These are phyloP conservation scores for Blastomyces parvus DNA, from an alignment of 2,329 filamentous ascomycete species.

Conservation along the genomic window DNA sequence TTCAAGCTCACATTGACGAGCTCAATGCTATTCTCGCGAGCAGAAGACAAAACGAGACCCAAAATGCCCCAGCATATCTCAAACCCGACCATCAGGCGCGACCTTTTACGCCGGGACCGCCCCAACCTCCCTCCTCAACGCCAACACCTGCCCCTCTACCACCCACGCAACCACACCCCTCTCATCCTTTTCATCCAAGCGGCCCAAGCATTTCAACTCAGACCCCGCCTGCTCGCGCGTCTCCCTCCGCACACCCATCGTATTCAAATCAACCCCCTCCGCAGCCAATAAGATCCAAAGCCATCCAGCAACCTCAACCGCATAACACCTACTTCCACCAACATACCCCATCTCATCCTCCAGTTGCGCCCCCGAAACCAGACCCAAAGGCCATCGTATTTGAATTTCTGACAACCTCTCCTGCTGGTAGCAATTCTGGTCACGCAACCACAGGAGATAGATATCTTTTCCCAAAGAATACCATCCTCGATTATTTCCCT, in stretches of 20 bases:
- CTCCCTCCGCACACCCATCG: conserved; percentile 22
- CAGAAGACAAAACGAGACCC: conserved; percentile 34
- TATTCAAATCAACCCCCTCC: conserved; percentile 25
- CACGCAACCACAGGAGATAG: conserved; percentile 39
- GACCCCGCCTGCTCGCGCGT: conserved; percentile 13
- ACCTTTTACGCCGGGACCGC: conserved; percentile 2
- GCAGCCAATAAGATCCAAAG: conserved; percentile 30
- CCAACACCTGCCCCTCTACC: conserved; percentile 11
- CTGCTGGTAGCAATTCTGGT: conserved; percentile 30
- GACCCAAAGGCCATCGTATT: conserved; percentile 41
- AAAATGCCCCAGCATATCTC: conserved; percentile 14
- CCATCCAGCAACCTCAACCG: conserved; percentile 27
- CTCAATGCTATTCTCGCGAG: conserved; percentile 41
- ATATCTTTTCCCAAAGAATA: conserved; percentile 41
- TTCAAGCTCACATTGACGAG: conserved; percentile 44
- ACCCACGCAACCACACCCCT: conserved; percentile 13
- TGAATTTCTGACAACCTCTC: conserved; percentile 37
- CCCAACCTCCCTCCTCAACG: conserved; percentile 3
- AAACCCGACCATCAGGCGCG: conserved; percentile 14
- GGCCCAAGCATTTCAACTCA: neutral
- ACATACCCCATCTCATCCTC: conserved; percentile 21
- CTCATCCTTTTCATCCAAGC: conserved; percentile 11
- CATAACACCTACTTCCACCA: conserved; percentile 23
- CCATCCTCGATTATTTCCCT: conserved; percentile 40
- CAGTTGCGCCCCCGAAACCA: conserved; percentile 26